Evolutionary conservation across 202 grass and related monocot species (phyloP).

Genomic region (Dendrocalamus latiflorus): DNA sequence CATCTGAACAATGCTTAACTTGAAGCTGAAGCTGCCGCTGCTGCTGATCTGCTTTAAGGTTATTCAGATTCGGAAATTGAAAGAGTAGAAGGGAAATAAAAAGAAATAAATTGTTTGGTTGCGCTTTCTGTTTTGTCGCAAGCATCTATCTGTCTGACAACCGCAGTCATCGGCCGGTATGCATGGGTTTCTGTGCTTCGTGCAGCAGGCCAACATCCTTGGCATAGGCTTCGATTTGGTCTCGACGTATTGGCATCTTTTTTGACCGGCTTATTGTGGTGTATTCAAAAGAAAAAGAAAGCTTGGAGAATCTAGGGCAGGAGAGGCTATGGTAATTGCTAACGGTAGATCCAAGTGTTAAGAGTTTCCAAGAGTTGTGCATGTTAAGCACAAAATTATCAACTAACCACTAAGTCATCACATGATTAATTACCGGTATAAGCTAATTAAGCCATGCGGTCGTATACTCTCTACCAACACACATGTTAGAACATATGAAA

Average conservation of each 20-base stretch:
- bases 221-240: conserved; percentile 28
- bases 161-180: conserved; percentile 37
- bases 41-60: conserved; percentile 29
- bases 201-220: neutral
- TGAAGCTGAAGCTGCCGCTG: conserved; percentile 50
- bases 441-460: no score
- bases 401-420: neutral
- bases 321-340: neutral
- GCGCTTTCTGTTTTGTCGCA: conserved; percentile 48
- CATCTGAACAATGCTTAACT: conserved; percentile 32
- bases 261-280: conserved; percentile 23
- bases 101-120: conserved; percentile 8
- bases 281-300: neutral
- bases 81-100: neutral
- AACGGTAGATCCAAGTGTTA: neutral
- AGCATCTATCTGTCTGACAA: conserved; percentile 24
- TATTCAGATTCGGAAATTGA: conserved; percentile 29
- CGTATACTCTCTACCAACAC: no score
- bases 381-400: neutral
- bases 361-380: neutral
- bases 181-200: conserved; percentile 36
- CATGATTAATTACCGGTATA: no score
- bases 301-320: neutral
- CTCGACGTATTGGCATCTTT: conserved; percentile 7
- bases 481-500: no score